A percentile compares a stretch with the other conserved stretches of the same genome.
phyloP scores from a whole-genome alignment of 2,329 filamentous ascomycete species.

The Fusarium bulbicola region DNA sequence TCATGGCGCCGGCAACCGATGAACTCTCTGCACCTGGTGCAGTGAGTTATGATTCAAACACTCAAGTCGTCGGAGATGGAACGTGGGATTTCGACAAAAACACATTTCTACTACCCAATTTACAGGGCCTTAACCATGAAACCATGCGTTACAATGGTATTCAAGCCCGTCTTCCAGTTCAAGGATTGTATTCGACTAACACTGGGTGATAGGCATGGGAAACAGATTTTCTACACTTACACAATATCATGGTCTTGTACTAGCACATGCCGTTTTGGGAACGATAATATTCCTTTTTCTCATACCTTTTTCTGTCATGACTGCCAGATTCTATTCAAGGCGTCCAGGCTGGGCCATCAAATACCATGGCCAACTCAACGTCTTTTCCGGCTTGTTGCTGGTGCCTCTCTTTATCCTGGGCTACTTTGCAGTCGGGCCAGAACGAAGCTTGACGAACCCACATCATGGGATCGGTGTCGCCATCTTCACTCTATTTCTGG shows the following conservation, averaged over 20 bases:
- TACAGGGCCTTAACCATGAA: conserved; percentile 79
- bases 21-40: conserved; percentile 75
- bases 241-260: conserved; percentile 76
- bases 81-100: conserved; percentile 85
- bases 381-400: conserved; percentile 72
- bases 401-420: conserved; percentile 79
- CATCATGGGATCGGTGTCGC: conserved; percentile 87
- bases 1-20: conserved; percentile 68
- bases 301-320: conserved; percentile 77
- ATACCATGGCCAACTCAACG: conserved; percentile 78
- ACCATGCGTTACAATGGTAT: conserved; percentile 87
- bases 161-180: neutral
- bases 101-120: conserved; percentile 79
- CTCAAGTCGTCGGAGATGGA: conserved; percentile 81
- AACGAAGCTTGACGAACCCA: conserved; percentile 78
- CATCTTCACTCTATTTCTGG: conserved; percentile 76
- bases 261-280: conserved; percentile 76
- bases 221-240: conserved; percentile 76
- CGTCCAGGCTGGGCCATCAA: conserved; percentile 69
- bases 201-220: conserved; percentile 72
- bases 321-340: conserved; percentile 74
- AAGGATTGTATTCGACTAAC: conserved; percentile 16
- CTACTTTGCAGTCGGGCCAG: conserved; percentile 79
- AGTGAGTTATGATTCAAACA: conserved; percentile 76
- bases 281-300: conserved; percentile 78